phyloP scores from a whole-genome alignment of 306 rosid genomes.

The Neltuma alba region DNA sequence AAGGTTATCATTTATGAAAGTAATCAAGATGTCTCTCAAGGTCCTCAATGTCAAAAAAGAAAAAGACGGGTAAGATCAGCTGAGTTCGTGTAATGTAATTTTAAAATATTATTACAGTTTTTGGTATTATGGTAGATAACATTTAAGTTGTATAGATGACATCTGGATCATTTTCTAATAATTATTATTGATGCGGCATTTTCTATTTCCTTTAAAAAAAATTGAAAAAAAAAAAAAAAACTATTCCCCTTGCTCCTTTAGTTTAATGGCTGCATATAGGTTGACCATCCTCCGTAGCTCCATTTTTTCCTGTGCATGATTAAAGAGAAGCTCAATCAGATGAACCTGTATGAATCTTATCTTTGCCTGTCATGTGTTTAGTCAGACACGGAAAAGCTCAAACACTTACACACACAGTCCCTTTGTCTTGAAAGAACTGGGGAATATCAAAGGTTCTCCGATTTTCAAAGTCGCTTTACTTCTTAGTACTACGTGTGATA shows the following conservation, averaged over 20 bases:
- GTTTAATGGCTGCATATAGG: not conserved
- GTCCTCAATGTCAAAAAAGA: slow-evolving; percentile 46
- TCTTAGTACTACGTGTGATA: not conserved
- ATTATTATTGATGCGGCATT: not conserved
- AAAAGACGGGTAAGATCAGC: slow-evolving; percentile 53
- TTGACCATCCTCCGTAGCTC: not conserved
- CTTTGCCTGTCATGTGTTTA: not conserved
- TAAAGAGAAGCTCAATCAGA: not conserved
- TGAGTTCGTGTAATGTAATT: slow-evolving; percentile 24
- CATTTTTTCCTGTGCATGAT: not conserved
- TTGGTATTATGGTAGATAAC: not conserved
- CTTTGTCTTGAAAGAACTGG: not conserved
- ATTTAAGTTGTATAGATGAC: not conserved
- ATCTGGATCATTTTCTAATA: not conserved
- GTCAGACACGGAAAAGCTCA: not conserved
- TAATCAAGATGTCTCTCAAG: slow-evolving; percentile 54
- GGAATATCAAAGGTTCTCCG: not conserved
- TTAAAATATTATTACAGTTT: slow-evolving; percentile 3
- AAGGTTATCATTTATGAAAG: slow-evolving; percentile 63
- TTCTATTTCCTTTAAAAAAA: not conserved
- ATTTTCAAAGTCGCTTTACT: not conserved
- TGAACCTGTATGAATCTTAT: not conserved
- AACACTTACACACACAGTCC: not conserved
- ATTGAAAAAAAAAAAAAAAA: no score
- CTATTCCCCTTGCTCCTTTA: not conserved